A percentile compares a stretch with the other conserved stretches of the same genome.
phyloP scores from a whole-genome alignment of 1,139 yeast genomes.

The Kodamaea suecica region DNA sequence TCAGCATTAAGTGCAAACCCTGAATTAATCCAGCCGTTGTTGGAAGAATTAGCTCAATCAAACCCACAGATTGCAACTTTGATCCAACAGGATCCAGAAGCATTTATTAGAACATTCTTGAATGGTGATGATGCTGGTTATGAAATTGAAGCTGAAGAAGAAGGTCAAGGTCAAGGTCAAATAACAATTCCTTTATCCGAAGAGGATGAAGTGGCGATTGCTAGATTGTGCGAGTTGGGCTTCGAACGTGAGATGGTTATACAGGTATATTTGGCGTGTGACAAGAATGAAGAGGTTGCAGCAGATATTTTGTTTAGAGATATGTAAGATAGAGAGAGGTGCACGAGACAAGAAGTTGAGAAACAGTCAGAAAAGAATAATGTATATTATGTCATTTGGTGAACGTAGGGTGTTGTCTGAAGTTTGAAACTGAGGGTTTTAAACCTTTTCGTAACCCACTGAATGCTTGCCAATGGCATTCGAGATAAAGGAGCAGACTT shows the following conservation, averaged over 20 bases:
- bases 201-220: conserved; percentile 85
- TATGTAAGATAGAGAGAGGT: conserved; percentile 23
- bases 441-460: too few species aligned
- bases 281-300: conserved; percentile 94
- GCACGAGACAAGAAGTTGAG: too few species aligned
- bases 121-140: conserved; percentile 51
- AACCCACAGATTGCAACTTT: conserved; percentile 85
- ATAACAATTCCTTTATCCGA: conserved; percentile 63
- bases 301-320: conserved; percentile 82
- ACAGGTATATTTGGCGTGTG: conserved; percentile 97
- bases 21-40: conserved; percentile 77
- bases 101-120: conserved; percentile 68
- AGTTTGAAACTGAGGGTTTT: too few species aligned
- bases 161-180: conserved; percentile 39
- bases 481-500: too few species aligned
- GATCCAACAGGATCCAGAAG: conserved; percentile 84
- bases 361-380: background rate
- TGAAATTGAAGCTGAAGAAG: conserved; percentile 36
- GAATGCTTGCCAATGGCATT: too few species aligned
- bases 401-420: too few species aligned
- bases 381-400: background rate
- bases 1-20: conserved; percentile 84
- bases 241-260: conserved; percentile 84
- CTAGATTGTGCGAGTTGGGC: conserved; percentile 86
- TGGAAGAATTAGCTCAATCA: conserved; percentile 78